These are phyloP conservation scores for Aethionema arabicum DNA, from an alignment of 345 rosid species.

Conservation along the genomic window DNA sequence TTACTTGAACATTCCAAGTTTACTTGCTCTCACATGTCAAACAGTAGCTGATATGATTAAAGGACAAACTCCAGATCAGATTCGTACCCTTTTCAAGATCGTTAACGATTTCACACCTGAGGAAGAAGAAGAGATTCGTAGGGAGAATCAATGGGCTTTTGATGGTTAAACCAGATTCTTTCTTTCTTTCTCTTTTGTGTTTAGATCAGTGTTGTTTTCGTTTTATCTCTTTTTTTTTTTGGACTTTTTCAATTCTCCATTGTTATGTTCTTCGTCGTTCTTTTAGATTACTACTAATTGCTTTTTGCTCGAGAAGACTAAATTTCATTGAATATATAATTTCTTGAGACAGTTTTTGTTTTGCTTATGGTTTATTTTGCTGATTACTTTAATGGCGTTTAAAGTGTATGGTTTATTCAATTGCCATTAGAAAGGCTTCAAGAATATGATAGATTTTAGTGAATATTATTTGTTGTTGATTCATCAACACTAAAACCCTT, in stretches of 20 bases:
- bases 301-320: slow-evolving; percentile 2
- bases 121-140: slow-evolving; percentile 60
- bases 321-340: too few relatives aligned
- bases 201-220: slow-evolving; percentile 23
- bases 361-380: too few relatives aligned
- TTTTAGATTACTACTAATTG: neutral
- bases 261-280: slow-evolving; percentile 14
- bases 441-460: too few relatives aligned
- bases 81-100: slow-evolving; percentile 58
- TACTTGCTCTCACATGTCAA: slow-evolving; percentile 62
- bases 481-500: too few relatives aligned
- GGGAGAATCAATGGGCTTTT: slow-evolving; percentile 74
- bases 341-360: too few relatives aligned
- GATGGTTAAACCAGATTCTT: slow-evolving; percentile 26
- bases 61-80: slow-evolving; percentile 66
- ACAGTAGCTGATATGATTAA: slow-evolving; percentile 69
- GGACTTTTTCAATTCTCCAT: neutral
- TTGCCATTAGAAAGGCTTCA: too few relatives aligned
- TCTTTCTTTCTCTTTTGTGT: neutral
- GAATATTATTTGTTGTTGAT: too few relatives aligned
- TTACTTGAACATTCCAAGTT: slow-evolving; percentile 49
- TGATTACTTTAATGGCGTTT: too few relatives aligned
- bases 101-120: slow-evolving; percentile 52
- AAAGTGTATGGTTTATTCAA: too few relatives aligned
- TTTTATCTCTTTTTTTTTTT: neutral